phyloP scores from a whole-genome alignment of 2,329 filamentous ascomycete genomes.

The Ceratocystis cubensis region DNA sequence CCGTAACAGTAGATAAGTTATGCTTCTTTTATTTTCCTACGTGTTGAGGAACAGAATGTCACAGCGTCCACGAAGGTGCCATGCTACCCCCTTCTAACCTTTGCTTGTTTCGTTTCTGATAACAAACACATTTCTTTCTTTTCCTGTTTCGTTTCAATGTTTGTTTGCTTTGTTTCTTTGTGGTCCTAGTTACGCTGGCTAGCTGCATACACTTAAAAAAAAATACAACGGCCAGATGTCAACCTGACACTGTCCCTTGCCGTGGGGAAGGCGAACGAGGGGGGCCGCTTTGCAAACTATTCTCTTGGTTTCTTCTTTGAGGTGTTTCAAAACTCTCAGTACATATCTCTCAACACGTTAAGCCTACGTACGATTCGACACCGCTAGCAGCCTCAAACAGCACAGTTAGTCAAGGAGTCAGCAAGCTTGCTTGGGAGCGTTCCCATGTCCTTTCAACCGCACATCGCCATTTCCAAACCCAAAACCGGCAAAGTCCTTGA shows the following conservation, averaged over 20 bases:
- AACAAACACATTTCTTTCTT: not conserved
- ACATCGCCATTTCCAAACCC: not conserved
- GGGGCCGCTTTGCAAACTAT: not conserved
- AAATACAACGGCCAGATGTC: not conserved
- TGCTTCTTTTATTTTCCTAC: constrained; percentile 1
- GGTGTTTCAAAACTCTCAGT: not conserved
- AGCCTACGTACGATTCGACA: not conserved
- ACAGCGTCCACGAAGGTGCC: not conserved
- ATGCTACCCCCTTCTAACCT: not conserved
- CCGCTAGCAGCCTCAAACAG: not conserved
- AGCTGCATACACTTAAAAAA: constrained; percentile 6
- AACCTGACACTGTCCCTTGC: constrained; percentile 3
- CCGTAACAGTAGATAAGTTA: not conserved
- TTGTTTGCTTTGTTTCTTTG: not conserved
- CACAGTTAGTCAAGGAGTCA: not conserved
- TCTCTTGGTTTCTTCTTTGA: not conserved
- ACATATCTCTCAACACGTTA: not conserved
- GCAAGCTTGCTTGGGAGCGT: not conserved
- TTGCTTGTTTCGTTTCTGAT: not conserved
- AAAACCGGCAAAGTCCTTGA: not conserved
- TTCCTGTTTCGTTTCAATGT: constrained; percentile 14
- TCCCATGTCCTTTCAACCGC: not conserved
- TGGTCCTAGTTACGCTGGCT: not conserved
- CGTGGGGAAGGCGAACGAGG: not conserved
- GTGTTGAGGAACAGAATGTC: not conserved